phyloP scores from a whole-genome alignment of 345 rosid genomes.

The Nasturtium officinale region DNA sequence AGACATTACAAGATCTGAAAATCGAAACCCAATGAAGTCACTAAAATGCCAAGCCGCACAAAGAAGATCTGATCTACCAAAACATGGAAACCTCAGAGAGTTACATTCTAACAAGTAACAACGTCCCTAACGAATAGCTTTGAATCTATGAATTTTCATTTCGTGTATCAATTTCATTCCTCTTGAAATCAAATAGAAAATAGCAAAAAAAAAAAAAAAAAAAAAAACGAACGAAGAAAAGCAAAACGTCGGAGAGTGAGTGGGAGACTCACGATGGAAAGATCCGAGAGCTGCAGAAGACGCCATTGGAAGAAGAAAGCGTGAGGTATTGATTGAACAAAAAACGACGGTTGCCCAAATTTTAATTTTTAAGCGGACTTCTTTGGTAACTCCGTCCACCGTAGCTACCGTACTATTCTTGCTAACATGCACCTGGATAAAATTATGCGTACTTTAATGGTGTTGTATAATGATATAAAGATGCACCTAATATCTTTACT shows the following conservation, averaged over 20 bases:
- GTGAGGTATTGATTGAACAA: background rate
- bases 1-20: conserved; percentile 8
- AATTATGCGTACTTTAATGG: background rate
- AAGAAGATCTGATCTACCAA: conserved; percentile 13
- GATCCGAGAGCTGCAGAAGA: conserved; percentile 70
- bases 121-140: background rate
- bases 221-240: no score
- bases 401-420: conserved; percentile 9
- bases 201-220: no score
- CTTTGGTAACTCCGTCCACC: conserved; percentile 38
- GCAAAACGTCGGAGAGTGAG: background rate
- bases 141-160: background rate
- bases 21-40: conserved; percentile 5
- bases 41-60: background rate
- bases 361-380: conserved; percentile 24
- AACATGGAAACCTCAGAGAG: background rate
- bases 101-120: conserved; percentile 14
- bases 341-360: conserved; percentile 30
- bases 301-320: conserved; percentile 57
- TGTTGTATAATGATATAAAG: no score
- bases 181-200: no score
- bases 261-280: conserved; percentile 51
- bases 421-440: background rate
- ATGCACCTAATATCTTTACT: background rate
- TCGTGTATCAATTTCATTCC: no score